A percentile compares a stretch with the other conserved stretches of the same genome.
These are phyloP conservation scores for Barnettozyma hawaiiensis DNA, from an alignment of 1,139 yeast species.

Conservation along the genomic window DNA sequence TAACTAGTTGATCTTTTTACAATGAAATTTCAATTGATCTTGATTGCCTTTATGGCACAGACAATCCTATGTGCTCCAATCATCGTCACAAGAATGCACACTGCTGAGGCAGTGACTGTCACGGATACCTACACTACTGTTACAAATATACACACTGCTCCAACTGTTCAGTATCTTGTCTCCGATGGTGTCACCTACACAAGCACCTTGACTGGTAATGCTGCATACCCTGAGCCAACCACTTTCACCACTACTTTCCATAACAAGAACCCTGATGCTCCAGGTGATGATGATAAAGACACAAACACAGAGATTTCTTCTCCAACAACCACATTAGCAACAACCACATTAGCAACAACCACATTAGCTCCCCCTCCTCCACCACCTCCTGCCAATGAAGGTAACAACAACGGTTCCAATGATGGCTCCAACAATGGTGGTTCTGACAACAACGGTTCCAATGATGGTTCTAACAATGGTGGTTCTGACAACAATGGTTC, in stretches of 20 bases:
- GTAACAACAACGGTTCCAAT: neutral
- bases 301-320: no score
- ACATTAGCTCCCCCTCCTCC: no score
- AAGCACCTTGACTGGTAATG: constrained; percentile 40
- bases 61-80: constrained; percentile 23
- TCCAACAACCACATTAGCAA: no score
- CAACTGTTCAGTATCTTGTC: constrained; percentile 63
- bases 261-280: constrained; percentile 1
- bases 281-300: neutral
- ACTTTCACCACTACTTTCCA: constrained; percentile 19
- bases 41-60: constrained; percentile 16
- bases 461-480: no score
- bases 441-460: no score
- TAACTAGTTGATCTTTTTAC: constrained; percentile 1
- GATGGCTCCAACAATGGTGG: no score
- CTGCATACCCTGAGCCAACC: constrained; percentile 29
- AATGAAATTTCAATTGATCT: constrained; percentile 12
- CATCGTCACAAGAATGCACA: constrained; percentile 54
- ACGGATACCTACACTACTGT: constrained; percentile 52
- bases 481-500: neutral
- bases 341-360: no score
- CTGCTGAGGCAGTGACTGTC: constrained; percentile 55
- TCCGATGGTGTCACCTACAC: constrained; percentile 61
- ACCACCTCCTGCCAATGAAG: neutral
- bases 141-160: constrained; percentile 54